Evolutionary conservation across 2,329 filamentous ascomycete species (phyloP), one percentile per base, ranked within the genome.

Genomic region (Sphaerulina vaccinii): DNA sequence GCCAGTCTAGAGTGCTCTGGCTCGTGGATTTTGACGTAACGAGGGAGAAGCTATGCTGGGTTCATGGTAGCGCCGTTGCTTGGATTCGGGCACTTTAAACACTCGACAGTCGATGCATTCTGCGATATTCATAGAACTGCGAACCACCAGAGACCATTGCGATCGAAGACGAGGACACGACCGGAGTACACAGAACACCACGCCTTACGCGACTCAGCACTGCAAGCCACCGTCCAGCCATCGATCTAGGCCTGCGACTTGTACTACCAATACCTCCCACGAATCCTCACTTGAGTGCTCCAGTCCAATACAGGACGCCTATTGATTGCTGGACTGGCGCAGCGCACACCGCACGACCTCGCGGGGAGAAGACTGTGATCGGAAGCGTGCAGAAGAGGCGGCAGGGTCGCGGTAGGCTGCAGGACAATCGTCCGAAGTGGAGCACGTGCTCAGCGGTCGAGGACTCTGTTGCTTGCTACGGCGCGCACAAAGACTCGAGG

Each of bases 361-460:
- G 36, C 13, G 11, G 16, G 22, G 38, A 10, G n/a, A 23, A 9
- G 38, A 21, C 4, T 13, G 16, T 21, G n/a, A 15, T 10, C 47
- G 29, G 32, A 22, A 22, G 18, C 48, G 40, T 24, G 40, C 39
- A 51, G 29, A 43, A 13, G 13, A 18, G 19, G 41, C 44, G 27
- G 35, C 39, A 19, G 22, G 32, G 22, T n/a, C 21, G 41, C 41
- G 41, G 41, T 40, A 43, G 13, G 32, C 48, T 38, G 41, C 48
- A 43, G 39, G 15, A 38, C 33, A 22, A 32, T 19, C 48, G 48
- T 24, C 24, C 15, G 13, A 6, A 21, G 32, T 37, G 22, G 48
- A 21, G 51, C 51, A 54, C 51, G 51, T 54, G 51, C 27, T 24
- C 51, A 36, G 35, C 47, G 21, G 19, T 46, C 29, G 45, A 54